phyloP scores from a whole-genome alignment of 2,329 filamentous ascomycete species.

The Geosmithia morbida region DNA sequence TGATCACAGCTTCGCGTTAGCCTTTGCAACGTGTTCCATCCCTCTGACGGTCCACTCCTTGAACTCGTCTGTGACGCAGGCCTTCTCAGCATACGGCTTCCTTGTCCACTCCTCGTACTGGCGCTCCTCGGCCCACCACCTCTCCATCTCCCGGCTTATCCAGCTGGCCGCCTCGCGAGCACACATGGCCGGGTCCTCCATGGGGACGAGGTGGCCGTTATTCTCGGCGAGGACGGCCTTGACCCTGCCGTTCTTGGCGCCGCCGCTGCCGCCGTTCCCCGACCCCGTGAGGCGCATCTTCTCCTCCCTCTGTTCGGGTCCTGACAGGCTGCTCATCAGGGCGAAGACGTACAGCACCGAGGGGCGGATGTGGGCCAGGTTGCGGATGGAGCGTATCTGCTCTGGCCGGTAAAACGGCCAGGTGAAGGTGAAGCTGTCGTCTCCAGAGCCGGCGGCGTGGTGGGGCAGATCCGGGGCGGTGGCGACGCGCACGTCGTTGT shows the following conservation, averaged over 20 bases:
- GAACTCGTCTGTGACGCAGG: constrained; percentile 34
- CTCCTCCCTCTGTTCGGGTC: constrained; percentile 30
- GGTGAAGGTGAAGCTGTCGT: constrained; percentile 12
- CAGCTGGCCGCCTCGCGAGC: constrained; percentile 46
- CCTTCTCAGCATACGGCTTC: constrained; percentile 36
- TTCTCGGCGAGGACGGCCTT: constrained; percentile 47
- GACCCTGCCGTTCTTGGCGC: constrained; percentile 50
- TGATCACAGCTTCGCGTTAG: constrained; percentile 13
- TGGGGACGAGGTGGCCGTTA: constrained; percentile 67
- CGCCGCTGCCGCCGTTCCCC: constrained; percentile 54
- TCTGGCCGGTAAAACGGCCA: constrained; percentile 57
- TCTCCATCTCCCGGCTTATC: constrained; percentile 38
- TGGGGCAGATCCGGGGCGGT: constrained; percentile 23
- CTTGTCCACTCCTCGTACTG: constrained; percentile 41
- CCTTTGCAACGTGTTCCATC: neutral
- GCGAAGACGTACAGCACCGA: constrained; percentile 59
- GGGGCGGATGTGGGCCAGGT: constrained; percentile 47
- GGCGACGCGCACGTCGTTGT: constrained; percentile 28
- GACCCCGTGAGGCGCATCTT: constrained; percentile 51
- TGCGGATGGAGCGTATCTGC: constrained; percentile 35
- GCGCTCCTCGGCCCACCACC: constrained; percentile 42
- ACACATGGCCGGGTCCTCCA: constrained; percentile 58
- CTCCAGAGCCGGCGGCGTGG: constrained; percentile 11
- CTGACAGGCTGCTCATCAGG: constrained; percentile 39
- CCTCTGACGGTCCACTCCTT: constrained; percentile 31